These are phyloP conservation scores for Seminavis robusta DNA, from an alignment of 108 stramenopile species.

Conservation along the genomic window DNA sequence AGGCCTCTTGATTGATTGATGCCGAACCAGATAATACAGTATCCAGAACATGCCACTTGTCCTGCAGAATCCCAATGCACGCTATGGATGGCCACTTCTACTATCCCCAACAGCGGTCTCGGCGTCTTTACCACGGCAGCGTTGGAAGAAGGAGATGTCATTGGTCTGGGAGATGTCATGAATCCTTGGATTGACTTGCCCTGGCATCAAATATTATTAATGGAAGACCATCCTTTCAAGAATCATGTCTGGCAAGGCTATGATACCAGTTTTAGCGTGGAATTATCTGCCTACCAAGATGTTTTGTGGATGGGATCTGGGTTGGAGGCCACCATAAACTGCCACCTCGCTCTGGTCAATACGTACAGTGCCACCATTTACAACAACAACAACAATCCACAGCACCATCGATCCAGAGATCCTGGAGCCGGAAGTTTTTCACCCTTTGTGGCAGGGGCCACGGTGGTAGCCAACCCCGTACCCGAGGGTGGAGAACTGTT, in stretches of 20 bases:
- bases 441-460: constrained; percentile 40
- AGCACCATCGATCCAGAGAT: constrained; percentile 24
- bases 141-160: constrained; percentile 18
- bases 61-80: too few relatives aligned
- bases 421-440: constrained; percentile 65
- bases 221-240: constrained; percentile 12
- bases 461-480: constrained; percentile 23
- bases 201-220: constrained; percentile 20
- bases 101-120: constrained; percentile 41
- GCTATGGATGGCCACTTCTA: constrained; percentile 30
- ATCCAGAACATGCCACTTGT: too few relatives aligned
- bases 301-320: constrained; percentile 17
- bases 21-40: too few relatives aligned
- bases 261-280: constrained; percentile 24
- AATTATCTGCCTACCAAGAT: constrained; percentile 14
- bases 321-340: constrained; percentile 26
- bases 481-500: constrained; percentile 50
- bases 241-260: constrained; percentile 52
- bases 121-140: constrained; percentile 27
- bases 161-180: constrained; percentile 43
- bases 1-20: too few relatives aligned
- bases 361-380: constrained; percentile 5
- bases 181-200: constrained; percentile 51
- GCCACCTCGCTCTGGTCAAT: constrained; percentile 24
- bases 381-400: constrained; percentile 1